phyloP scores from a whole-genome alignment of 805 yeast species.

The Nakazawaea wyomingensis region DNA sequence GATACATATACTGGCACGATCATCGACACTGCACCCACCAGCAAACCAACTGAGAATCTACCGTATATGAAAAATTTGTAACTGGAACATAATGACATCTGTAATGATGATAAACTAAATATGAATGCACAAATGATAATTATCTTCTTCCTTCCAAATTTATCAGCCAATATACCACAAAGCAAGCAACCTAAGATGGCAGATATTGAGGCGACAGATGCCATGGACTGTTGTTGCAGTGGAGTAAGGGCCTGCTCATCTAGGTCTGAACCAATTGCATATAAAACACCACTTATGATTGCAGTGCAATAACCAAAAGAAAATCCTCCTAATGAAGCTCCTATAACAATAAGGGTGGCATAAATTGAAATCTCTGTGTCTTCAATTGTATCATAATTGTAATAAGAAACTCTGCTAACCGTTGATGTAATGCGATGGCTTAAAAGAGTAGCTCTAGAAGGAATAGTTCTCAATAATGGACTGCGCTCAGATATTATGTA shows the following conservation, averaged over 20 bases:
- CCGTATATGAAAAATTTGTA: constrained; percentile 45
- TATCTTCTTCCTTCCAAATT: constrained; percentile 36
- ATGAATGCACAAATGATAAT: constrained; percentile 38
- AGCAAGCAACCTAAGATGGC: constrained; percentile 47
- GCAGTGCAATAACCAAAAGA: constrained; percentile 61
- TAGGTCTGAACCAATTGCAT: constrained; percentile 39
- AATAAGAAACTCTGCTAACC: constrained; percentile 8
- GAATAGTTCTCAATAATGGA: constrained; percentile 12
- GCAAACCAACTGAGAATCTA: constrained; percentile 61
- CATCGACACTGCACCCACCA: constrained; percentile 69
- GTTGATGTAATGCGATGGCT: constrained; percentile 8
- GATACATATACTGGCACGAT: constrained; percentile 56
- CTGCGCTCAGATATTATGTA: constrained; percentile 9
- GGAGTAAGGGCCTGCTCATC: constrained; percentile 27
- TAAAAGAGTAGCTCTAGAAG: constrained; percentile 7
- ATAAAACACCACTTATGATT: constrained; percentile 54
- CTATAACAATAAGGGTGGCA: constrained; percentile 20
- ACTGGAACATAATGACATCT: constrained; percentile 36
- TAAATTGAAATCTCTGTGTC: constrained; percentile 13
- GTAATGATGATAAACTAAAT: constrained; percentile 20
- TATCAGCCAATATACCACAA: constrained; percentile 48
- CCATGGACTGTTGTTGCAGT: constrained; percentile 34
- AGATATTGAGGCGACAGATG: constrained; percentile 46
- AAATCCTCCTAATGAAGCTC: constrained; percentile 15
- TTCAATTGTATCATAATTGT: constrained; percentile 13